Conservation (phyloP, 768 basidiomycete genomes). For the Leccinum barrowsii region DNA sequence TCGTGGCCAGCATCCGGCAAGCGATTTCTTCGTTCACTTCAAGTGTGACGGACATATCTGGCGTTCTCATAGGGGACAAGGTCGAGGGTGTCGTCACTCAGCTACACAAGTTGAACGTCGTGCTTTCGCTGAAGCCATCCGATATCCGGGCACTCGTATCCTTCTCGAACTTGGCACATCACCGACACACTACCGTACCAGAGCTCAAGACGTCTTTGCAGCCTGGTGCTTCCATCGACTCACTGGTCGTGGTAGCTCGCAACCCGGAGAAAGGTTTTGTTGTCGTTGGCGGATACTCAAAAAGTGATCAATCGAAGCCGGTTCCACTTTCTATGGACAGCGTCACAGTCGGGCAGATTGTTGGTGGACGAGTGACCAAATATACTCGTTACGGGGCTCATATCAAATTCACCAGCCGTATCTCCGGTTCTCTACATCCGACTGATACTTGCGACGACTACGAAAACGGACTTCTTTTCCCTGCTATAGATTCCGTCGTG, state of each 20-base stretch:
- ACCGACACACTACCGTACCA: slow-evolving; percentile 59
- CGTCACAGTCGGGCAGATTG: slow-evolving; percentile 65
- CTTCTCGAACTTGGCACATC: slow-evolving; percentile 81
- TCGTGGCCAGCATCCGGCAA: slow-evolving; percentile 86
- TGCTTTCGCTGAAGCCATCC: slow-evolving; percentile 69
- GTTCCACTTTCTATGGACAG: slow-evolving; percentile 59
- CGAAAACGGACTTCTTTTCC: slow-evolving; percentile 52
- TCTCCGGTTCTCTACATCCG: slow-evolving; percentile 76
- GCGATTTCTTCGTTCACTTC: slow-evolving; percentile 51
- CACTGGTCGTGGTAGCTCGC: slow-evolving; percentile 85
- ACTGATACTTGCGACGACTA: slow-evolving; percentile 84
- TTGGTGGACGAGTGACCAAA: slow-evolving; percentile 76
- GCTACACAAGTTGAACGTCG: slow-evolving; percentile 81
- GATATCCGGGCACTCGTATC: slow-evolving; percentile 80
- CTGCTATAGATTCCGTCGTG: slow-evolving; percentile 61
- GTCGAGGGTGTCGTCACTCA: slow-evolving; percentile 71
- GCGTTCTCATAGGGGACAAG: slow-evolving; percentile 71
- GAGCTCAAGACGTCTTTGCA: slow-evolving; percentile 64
- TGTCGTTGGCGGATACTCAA: slow-evolving; percentile 74
- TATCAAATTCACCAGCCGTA: slow-evolving; percentile 67
- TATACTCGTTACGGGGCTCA: slow-evolving; percentile 70
- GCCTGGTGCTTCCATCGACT: slow-evolving; percentile 65
- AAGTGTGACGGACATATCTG: slow-evolving; percentile 58
- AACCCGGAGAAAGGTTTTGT: slow-evolving; percentile 84
- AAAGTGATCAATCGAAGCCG: slow-evolving; percentile 50